Base-by-base conservation (phyloP, 495 filamentous ascomycete species). In the Penicillium tannophilum region DNA sequence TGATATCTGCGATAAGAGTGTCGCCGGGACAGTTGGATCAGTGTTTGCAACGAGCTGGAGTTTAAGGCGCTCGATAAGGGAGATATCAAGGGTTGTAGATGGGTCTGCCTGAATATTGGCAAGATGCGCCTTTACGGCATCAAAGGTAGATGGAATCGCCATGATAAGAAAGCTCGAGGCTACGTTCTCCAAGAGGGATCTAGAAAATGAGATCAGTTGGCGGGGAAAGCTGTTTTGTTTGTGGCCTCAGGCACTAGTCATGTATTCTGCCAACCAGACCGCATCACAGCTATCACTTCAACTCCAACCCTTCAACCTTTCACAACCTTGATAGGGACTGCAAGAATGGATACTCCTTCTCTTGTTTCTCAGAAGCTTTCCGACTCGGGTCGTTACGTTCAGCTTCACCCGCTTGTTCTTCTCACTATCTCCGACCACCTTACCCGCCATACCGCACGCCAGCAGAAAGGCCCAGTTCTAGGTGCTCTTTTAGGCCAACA, bases 361-460 rank as follows among this genome's bases (percentile, higher is more conserved):
- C 79, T 90, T 30, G 65, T 90, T 33, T 89, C 87, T 1, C 78
- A 76, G 10, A 82, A 88, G 65, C 84, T 89, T 10, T 90, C 92
- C 56, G 85, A 88, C 63, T 90, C 90, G 14, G 87, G 89, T 23
- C 85, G 95, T 17, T 85, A 90, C 62, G 86, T 93, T 30, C 88
- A 91, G 63, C 86, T 99, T 5, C 94, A 99, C 68, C 94, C 94
- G 43, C 87, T 99, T 10, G 91, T 95, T 31, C 86, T 98, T 52
- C 90, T 99, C 74, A 96, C 90, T 19, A 93, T 99, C 59, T 97
- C 93, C 52, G 94, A 99, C 77, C 93, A 92, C 72, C 92, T 97
- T 70, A 95, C 93, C 43, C 86, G 94, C 52, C 92, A 94, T 74
- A 90, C 86, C 14, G 83, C 94, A 42, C 86, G 95, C 30, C 79